Evolutionary conservation across 1,139 yeast species (phyloP), one percentile per base, ranked within the genome.

Genomic region (Yamadazyma sp.): DNA sequence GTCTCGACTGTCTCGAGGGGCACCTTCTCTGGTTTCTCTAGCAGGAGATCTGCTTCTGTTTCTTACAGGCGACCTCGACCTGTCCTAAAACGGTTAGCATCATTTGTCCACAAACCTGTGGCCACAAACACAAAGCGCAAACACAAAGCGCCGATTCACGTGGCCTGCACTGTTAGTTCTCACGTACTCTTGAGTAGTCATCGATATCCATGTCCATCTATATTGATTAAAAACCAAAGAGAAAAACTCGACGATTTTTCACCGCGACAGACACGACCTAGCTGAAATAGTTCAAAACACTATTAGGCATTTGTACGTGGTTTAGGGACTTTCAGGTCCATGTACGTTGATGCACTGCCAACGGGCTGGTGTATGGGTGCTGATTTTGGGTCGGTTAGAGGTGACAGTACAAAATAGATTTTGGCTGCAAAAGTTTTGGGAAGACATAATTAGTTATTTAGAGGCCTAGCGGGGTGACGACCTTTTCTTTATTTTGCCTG

Each of bases 161-260:
- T n/a, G 11, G 27, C 27, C 22, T 20, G 22, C 22, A 20, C 9
- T 20, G n/a, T 14, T 8, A 10, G 9, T 4, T 18, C 3, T 18
- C 23, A 70, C 76, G 56, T 70, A 74, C 77, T 60, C 77, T 71
- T 51, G 77, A 67, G 53, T 71, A 73, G 54, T 72, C 75, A 56
- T 76, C 82, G 42, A 76, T 70, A 48, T 76, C 82, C 75, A 77
- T 73, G 34, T 64, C 73, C 27, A 33, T 21, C 13, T 18, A 22
- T 26, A 22, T 21, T 14, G 18, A 15, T 6, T 15, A 12, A 9
- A 9, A 7, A 7, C 9, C 14, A 20, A n/a, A 14, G 29, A 27
- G 29, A 27, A 27, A 15, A 22, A 18, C 23, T 31, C 29, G 35
- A 36, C 20, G 15, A 13, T 12, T 29, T 29, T 17, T 17, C 8